phyloP scores from a whole-genome alignment of 345 rosid genomes.

The Camelina neglecta region DNA sequence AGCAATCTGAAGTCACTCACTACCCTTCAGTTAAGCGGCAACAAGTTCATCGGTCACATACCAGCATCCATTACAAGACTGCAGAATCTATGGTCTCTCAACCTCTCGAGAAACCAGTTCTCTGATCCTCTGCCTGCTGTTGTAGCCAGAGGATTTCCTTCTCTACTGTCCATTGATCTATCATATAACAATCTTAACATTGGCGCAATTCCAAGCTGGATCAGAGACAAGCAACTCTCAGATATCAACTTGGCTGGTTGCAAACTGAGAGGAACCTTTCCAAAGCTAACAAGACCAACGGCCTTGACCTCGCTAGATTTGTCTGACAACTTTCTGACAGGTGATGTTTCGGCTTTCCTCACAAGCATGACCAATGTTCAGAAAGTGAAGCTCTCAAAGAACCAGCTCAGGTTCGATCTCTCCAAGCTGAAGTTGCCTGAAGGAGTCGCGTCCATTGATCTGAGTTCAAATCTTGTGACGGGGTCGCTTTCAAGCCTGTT shows the following conservation, averaged over 20 bases:
- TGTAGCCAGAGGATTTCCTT: conserved; percentile 60
- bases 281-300: conserved; percentile 60
- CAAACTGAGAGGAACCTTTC: conserved; percentile 68
- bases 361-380: conserved; percentile 64
- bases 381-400: conserved; percentile 72
- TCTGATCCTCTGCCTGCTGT: conserved; percentile 68
- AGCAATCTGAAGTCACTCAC: conserved; percentile 69
- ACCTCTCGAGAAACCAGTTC: conserved; percentile 78
- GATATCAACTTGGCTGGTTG: conserved; percentile 85
- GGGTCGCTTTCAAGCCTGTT: conserved; percentile 74
- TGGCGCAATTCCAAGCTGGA: conserved; percentile 81
- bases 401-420: conserved; percentile 72
- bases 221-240: conserved; percentile 57
- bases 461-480: conserved; percentile 66
- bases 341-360: conserved; percentile 63
- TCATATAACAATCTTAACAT: conserved; percentile 78
- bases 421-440: conserved; percentile 62
- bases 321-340: conserved; percentile 68
- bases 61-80: conserved; percentile 68
- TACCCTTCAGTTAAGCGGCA: conserved; percentile 63
- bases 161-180: conserved; percentile 75
- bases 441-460: conserved; percentile 59
- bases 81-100: conserved; percentile 85
- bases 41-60: conserved; percentile 69
- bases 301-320: conserved; percentile 67